Percentiles rank a stretch among this genome's conserved stretches.
These are phyloP conservation scores for Mycena vitilis DNA, from an alignment of 768 basidiomycete species.

Conservation along the genomic window DNA sequence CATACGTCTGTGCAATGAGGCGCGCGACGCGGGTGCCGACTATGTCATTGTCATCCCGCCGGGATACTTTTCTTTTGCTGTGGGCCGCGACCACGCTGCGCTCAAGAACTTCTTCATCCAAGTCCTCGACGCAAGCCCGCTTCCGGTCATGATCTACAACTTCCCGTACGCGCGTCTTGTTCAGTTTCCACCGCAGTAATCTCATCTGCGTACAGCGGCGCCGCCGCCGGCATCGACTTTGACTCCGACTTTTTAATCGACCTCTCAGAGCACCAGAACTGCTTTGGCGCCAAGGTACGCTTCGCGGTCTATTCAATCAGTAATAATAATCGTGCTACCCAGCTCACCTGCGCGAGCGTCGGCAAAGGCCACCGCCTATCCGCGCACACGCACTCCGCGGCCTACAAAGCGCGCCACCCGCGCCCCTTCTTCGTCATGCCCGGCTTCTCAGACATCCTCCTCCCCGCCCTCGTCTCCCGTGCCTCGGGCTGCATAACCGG, in stretches of 20 bases:
- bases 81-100: constrained; percentile 30
- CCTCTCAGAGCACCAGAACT: constrained; percentile 37
- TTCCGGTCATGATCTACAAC: constrained; percentile 39
- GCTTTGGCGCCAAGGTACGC: constrained; percentile 37
- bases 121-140: constrained; percentile 36
- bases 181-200: too few species aligned
- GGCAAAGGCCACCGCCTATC: constrained; percentile 37
- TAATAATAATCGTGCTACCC: not conserved
- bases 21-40: constrained; percentile 74
- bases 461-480: constrained; percentile 36
- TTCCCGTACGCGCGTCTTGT: constrained; percentile 29
- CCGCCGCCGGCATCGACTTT: constrained; percentile 36
- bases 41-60: constrained; percentile 72
- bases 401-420: constrained; percentile 36
- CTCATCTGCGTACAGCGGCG: constrained; percentile 26
- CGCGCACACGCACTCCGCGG: constrained; percentile 32
- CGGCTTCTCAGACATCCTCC: constrained; percentile 37
- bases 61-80: constrained; percentile 60
- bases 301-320: not conserved
- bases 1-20: constrained; percentile 64
- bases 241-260: constrained; percentile 35
- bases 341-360: constrained; percentile 38
- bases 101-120: constrained; percentile 34
- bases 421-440: constrained; percentile 35
- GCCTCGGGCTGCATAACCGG: constrained; percentile 36